phyloP scores from a whole-genome alignment of 148 eudicot species.

The Suaeda aralocaspica region DNA sequence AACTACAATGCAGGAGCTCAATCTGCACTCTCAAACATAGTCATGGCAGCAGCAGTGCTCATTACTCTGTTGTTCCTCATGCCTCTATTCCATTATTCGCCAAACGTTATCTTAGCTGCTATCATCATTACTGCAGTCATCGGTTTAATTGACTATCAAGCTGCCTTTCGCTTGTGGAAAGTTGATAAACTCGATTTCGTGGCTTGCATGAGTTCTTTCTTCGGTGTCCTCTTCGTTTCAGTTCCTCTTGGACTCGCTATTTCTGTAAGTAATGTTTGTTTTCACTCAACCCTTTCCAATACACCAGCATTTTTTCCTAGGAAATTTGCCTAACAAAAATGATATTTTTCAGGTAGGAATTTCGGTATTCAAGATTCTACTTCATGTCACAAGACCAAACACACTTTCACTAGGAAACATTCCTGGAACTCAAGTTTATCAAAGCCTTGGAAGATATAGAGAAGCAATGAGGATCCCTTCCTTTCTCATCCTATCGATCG shows the following conservation, averaged over 20 bases:
- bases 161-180: conserved; percentile 66
- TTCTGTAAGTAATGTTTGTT: conserved; percentile 51
- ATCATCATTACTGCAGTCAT: conserved; percentile 89
- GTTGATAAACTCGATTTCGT: conserved; percentile 86
- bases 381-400: conserved; percentile 90
- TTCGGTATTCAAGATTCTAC: conserved; percentile 81
- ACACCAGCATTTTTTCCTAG: neutral
- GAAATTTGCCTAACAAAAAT: neutral
- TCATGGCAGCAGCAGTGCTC: conserved; percentile 81
- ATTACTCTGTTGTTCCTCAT: conserved; percentile 78
- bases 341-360: conserved; percentile 60
- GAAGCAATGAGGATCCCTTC: conserved; percentile 70
- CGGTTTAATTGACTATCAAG: conserved; percentile 74
- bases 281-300: neutral
- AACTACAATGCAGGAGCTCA: conserved; percentile 89
- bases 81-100: conserved; percentile 81
- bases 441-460: conserved; percentile 59
- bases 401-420: conserved; percentile 61
- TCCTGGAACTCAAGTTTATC: conserved; percentile 81
- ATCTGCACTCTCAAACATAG: conserved; percentile 75
- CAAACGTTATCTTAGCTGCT: conserved; percentile 71
- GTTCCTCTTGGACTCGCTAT: conserved; percentile 86
- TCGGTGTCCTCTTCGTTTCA: conserved; percentile 88
- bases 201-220: conserved; percentile 68
- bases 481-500: conserved; percentile 73